Base-by-base conservation (phyloP, 1,284 basidiomycete genomes). In the Boletus hoseneyae region DNA sequence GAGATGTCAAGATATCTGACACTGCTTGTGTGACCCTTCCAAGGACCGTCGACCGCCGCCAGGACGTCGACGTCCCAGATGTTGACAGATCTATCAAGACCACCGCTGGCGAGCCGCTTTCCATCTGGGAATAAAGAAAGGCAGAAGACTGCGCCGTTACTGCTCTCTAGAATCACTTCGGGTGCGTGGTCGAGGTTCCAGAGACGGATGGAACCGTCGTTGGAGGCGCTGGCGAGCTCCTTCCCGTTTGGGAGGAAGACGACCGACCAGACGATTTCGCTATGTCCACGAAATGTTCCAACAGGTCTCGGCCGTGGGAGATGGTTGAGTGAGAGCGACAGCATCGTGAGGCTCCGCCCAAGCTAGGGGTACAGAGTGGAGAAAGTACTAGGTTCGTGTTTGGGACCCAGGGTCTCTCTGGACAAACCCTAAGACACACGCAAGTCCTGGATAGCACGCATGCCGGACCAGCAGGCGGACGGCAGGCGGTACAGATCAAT, bases 401-500 rank as follows among this genome's bases (percentile, higher is more conserved):
- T 61, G 51, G 43, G 53, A 65, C 52, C 54, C 51, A 63, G 58
- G 62, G 61, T 66, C 52, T 32, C 44, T 46, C 47, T 61, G 62
- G 56, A 62, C 59, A 50, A 61, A 64, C 61, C 61, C 62, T 65
- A 65, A 51, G 64, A 59, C 61, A 51, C 62, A 61, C 51, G 55
- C 52, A 51, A 54, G 62, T 65, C 64, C 56, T 65, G 58, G 58
- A 50, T 61, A 51, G 52, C 60, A 61, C 60, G 50, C 64, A 65
- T 63, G 61, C 62, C 51, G 64, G 58, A 62, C 64, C 61, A 52
- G 60, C 62, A 62, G 61, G 61, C 39, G 61, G 56, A 62, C 62
- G 60, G 62, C 62, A 62, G 58, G 61, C 47, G 64, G 62, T 54
- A 49, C 55, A 65, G 57, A 62, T 66, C 64, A 66, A 66, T 66